These are phyloP conservation scores for Teunomyces aglyptinius DNA, from an alignment of 805 yeast genomes.

Conservation along the genomic window DNA sequence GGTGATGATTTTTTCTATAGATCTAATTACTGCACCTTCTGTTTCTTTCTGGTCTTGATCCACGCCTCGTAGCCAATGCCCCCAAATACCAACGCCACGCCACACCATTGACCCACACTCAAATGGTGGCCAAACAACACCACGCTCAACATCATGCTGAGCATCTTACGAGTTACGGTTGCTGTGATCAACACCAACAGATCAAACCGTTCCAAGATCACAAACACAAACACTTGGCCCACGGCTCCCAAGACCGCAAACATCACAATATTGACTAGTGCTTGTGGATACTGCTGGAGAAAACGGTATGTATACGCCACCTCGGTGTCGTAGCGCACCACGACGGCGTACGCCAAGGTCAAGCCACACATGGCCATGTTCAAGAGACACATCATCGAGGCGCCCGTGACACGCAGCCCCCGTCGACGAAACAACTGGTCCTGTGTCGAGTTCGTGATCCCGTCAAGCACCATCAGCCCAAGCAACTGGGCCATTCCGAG, in stretches of 20 bases:
- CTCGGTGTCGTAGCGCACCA: constrained; percentile 46
- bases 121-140: constrained; percentile 80
- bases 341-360: constrained; percentile 48
- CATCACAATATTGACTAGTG: constrained; percentile 55
- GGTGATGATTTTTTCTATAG: background rate
- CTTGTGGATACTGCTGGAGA: constrained; percentile 49
- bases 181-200: constrained; percentile 85
- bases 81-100: constrained; percentile 74
- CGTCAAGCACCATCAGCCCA: constrained; percentile 76
- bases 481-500: constrained; percentile 62
- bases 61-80: constrained; percentile 82
- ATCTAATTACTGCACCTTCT: background rate
- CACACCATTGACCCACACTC: constrained; percentile 66
- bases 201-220: constrained; percentile 80
- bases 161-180: constrained; percentile 94
- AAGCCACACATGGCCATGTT: constrained; percentile 45
- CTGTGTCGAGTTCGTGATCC: constrained; percentile 90
- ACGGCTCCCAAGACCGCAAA: constrained; percentile 82
- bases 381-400: constrained; percentile 78
- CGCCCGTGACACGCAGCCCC: constrained; percentile 60
- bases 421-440: constrained; percentile 69
- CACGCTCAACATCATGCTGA: constrained; percentile 90
- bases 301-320: constrained; percentile 49
- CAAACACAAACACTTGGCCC: constrained; percentile 92
- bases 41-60: constrained; percentile 19